These are phyloP conservation scores for Acanthamoeba divionensis DNA, from an alignment of 208 protist species.

Conservation along the genomic window DNA sequence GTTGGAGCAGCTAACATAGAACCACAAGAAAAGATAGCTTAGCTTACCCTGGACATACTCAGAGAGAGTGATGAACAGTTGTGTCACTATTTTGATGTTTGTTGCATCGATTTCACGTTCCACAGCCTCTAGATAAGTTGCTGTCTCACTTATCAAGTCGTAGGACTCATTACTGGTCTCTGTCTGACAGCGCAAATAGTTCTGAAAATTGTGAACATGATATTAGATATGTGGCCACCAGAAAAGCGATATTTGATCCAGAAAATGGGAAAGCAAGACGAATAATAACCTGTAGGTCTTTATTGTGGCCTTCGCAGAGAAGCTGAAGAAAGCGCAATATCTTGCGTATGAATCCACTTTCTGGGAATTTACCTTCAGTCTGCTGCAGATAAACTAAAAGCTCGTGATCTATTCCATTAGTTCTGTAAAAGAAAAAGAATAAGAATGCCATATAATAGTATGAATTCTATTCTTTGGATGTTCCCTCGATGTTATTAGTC, in stretches of 20 bases:
- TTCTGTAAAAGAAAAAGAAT: no score
- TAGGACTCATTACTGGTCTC: background rate
- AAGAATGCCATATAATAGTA: no score
- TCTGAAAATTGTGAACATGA: no score
- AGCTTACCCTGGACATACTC: constrained; percentile 20
- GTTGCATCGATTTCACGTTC: constrained; percentile 20
- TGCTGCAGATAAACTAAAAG: background rate
- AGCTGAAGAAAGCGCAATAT: constrained; percentile 44
- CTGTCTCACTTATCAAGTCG: constrained; percentile 9
- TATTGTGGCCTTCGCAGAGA: constrained; percentile 44
- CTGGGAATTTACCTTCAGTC: background rate
- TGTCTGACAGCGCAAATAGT: constrained; percentile 7
- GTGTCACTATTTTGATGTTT: constrained; percentile 20
- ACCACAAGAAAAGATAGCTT: no score
- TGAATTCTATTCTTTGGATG: no score
- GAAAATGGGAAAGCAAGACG: no score
- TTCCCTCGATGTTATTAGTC: no score
- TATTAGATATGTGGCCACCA: no score
- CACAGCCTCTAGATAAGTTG: constrained; percentile 28
- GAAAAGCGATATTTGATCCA: no score
- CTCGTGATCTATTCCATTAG: background rate
- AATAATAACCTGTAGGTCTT: constrained; percentile 1
- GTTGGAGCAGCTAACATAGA: background rate
- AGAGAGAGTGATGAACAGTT: constrained; percentile 21
- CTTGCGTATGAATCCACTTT: constrained; percentile 36